Base-by-base conservation (phyloP, 352 stramenopile genomes). In the Phytopythium kandeliae region DNA sequence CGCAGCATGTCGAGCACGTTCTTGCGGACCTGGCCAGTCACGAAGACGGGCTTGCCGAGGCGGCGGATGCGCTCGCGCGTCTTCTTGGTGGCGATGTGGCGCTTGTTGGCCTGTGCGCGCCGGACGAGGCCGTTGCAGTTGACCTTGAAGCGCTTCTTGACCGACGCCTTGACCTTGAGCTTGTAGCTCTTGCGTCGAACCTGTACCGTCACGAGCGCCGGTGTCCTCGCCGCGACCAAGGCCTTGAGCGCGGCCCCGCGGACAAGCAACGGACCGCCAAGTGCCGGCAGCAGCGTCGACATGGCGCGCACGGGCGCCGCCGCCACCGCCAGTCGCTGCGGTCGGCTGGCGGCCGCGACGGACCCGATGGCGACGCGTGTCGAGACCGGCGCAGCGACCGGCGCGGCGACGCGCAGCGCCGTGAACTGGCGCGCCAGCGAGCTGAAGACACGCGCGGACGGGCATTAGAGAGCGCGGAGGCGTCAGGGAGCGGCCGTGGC, bases 141-240 rank as follows among this genome's bases (percentile, higher is more conserved):
- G 36, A 92, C 78, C 46, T 75, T 78, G 66, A 92, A 92, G 62
- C 81, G 81, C 63, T 92, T 92, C 66, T 92, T 92, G 22, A 92
- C 80, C 12, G 77, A 56, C 48, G 80, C 75, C 66, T 89, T 92
- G 34, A 69, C 80, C 72, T 89, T 89, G 63, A 89, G 75, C 60
- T 92, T 92, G 69, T 89, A 89, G 46, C 73, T 72, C 74, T 83
- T 91, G 40, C 63, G 57, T 42, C 78, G 80, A 44, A 84, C 58
- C 55, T 85, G 74, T 4, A 52, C 15, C 19, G 46, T 34, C 31
- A 43, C 46, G 4, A 21, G 5, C 19, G 22, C 22, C 19, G 28
- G 28, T 9, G 46, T 4, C 48, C 78, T 48, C 55, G 75, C 63
- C 55, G 61, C 66, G n/a, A n/a, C n/a, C n/a, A n/a, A n/a, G 52